Conservation (phyloP, 129 eudicot genomes). For the Artemisia argyi region DNA sequence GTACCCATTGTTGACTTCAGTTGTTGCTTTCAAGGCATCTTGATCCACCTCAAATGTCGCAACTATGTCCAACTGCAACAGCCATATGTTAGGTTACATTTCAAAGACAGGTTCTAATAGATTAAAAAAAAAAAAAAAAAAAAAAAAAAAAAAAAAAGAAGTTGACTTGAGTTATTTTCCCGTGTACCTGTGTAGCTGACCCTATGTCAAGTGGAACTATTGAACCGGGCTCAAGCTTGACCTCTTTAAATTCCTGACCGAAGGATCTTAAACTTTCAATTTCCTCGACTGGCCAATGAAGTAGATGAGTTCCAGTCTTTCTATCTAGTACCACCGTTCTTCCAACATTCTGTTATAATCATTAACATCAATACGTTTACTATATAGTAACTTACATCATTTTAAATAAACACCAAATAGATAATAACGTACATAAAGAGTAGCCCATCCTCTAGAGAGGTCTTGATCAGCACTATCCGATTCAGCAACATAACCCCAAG, state of each 20-base stretch:
- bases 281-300: slow-evolving; percentile 96
- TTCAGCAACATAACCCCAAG: slow-evolving; percentile 85
- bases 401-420: not conserved
- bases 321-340: slow-evolving; percentile 69
- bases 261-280: slow-evolving; percentile 57
- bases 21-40: slow-evolving; percentile 32
- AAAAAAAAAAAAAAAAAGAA: too few relatives aligned
- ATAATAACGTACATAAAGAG: slow-evolving; percentile 53
- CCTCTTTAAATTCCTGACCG: slow-evolving; percentile 36
- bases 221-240: slow-evolving; percentile 70
- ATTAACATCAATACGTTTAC: not conserved
- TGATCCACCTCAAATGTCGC: slow-evolving; percentile 66
- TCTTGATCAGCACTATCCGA: slow-evolving; percentile 63
- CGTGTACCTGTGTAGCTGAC: slow-evolving; percentile 65
- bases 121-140: too few relatives aligned
- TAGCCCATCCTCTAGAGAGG: slow-evolving; percentile 77
- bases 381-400: not conserved
- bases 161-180: too few relatives aligned
- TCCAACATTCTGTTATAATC: slow-evolving; percentile 53
- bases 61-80: slow-evolving; percentile 67
- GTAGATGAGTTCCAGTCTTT: slow-evolving; percentile 69
- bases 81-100: slow-evolving; percentile 2
- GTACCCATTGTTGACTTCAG: slow-evolving; percentile 40
- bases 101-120: too few relatives aligned
- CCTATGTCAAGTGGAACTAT: slow-evolving; percentile 50